Base-by-base conservation (phyloP, 2,329 filamentous ascomycete species). In the Lachnellula hyalina region DNA sequence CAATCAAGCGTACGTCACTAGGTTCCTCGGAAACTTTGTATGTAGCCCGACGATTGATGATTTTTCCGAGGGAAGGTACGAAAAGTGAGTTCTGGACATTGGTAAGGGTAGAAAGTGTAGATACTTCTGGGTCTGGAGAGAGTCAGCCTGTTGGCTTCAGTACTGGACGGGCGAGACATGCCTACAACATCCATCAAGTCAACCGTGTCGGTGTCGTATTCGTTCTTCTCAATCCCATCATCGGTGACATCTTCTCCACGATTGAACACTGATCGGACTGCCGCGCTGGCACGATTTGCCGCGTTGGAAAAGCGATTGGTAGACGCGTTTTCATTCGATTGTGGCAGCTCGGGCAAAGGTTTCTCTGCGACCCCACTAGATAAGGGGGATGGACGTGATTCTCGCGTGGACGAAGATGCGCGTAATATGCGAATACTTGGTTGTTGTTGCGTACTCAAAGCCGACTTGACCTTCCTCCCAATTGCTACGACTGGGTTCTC, bases 51-150 rank as follows among this genome's bases (percentile, higher is more conserved):
- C 90, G 81, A 65, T 94, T 93, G 54, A 94, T 62, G 63, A 84
- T 83, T 53, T 78, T 75, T 45, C 89, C 89, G 15, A 95, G 75
- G 55, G 90, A 86, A 0, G 90, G 90, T 1, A 94, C 75, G 71
- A 95, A 95, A 11, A 95, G 81, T 0, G 90, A 93, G 68, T 95
- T 95, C 65, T 95, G 90, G 32, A 95, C 86, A 65, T 95, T 95
- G 49, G 89, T 95, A 11, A 95, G 79, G 8, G 89, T 93, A 0
- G 89, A 90, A 4, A 95, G 75, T 0, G 90, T 90, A 41, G 89
- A 84, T 4, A 95, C 85, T 72, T 95, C 89, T 42, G 90, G 89
- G 64, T 95, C 90, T 91, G 60, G 5, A 28, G 55, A 7, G 25
- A 40, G 59, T 75, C 53, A 71, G 61, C 56, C 21, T 46, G 32